Evolutionary conservation across 2,329 filamentous ascomycete species (phyloP).

Genomic region (Sclerotinia minor): DNA sequence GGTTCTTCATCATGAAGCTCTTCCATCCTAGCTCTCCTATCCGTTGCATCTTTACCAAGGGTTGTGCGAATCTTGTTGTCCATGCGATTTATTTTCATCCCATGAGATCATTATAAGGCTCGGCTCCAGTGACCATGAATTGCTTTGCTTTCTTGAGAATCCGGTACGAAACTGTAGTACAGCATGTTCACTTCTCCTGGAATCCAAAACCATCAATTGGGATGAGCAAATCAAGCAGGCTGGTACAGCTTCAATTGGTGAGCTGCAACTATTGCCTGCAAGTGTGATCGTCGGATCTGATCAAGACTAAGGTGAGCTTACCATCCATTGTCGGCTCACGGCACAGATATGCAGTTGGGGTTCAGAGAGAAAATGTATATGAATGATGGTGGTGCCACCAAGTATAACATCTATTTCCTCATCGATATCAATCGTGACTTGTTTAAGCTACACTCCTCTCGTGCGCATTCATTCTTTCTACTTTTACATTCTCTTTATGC

Average conservation of each 20-base stretch:
- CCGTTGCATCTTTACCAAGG: not conserved
- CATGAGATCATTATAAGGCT: not conserved
- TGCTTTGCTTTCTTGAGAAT: not conserved
- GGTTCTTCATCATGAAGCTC: not conserved
- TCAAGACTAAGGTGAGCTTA: not conserved
- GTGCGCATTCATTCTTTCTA: slow-evolving; percentile 1
- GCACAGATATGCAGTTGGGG: not conserved
- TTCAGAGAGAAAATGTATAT: slow-evolving; percentile 13
- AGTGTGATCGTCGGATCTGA: not conserved
- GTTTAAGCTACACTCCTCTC: slow-evolving; percentile 11
- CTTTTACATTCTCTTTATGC: slow-evolving; percentile 16
- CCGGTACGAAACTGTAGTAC: slow-evolving; percentile 3
- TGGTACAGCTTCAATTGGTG: not conserved
- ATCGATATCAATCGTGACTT: slow-evolving; percentile 1
- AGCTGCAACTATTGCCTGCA: not conserved
- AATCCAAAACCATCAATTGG: slow-evolving; percentile 13
- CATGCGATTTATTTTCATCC: not conserved
- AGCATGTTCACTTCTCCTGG: slow-evolving; percentile 1
- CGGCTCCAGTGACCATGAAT: not conserved
- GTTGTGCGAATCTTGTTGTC: not conserved
- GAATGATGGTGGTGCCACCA: not conserved
- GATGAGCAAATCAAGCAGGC: slow-evolving; percentile 15
- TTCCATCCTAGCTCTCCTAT: not conserved
- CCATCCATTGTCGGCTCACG: slow-evolving; percentile 13
- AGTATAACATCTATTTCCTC: slow-evolving; percentile 6